Conservation (phyloP, 2,329 filamentous ascomycete species). For the Xylariaceae sp. region DNA sequence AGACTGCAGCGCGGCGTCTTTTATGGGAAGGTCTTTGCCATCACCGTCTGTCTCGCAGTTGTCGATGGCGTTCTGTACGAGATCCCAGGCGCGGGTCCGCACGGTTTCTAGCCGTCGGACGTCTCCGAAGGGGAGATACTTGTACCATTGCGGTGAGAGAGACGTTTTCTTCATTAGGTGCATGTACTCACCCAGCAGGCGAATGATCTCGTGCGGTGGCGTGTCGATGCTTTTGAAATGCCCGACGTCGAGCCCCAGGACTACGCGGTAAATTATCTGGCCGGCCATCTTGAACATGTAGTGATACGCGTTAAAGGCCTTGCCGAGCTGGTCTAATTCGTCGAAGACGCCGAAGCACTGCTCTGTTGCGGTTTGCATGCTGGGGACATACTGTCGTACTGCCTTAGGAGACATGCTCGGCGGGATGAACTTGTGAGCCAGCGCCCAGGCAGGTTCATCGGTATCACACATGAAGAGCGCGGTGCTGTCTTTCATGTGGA, state of each 20-base stretch:
- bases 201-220: conserved; percentile 48
- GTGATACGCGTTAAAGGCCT: conserved; percentile 47
- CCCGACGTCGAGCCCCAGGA: conserved; percentile 44
- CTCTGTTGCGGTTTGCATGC: conserved; percentile 54
- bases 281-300: conserved; percentile 49
- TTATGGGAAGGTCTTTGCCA: conserved; percentile 39
- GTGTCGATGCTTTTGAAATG: conserved; percentile 45
- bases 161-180: conserved; percentile 57
- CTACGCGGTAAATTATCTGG: conserved; percentile 43
- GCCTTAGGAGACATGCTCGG: conserved; percentile 57
- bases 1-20: conserved; percentile 48
- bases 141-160: conserved; percentile 53
- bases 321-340: conserved; percentile 45
- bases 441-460: conserved; percentile 45
- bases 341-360: conserved; percentile 48
- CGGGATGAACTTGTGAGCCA: conserved; percentile 59
- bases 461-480: conserved; percentile 49
- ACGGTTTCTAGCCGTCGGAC: conserved; percentile 41
- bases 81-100: conserved; percentile 33
- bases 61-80: conserved; percentile 39
- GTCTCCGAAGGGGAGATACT: conserved; percentile 54
- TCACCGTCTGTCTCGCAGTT: conserved; percentile 36
- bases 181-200: conserved; percentile 46
- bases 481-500: conserved; percentile 40
- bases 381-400: conserved; percentile 56